Percentiles rank a stretch among this genome's conserved stretches.
These are phyloP conservation scores for Flaveria trinervia DNA, from an alignment of 129 eudicot species.

Conservation along the genomic window DNA sequence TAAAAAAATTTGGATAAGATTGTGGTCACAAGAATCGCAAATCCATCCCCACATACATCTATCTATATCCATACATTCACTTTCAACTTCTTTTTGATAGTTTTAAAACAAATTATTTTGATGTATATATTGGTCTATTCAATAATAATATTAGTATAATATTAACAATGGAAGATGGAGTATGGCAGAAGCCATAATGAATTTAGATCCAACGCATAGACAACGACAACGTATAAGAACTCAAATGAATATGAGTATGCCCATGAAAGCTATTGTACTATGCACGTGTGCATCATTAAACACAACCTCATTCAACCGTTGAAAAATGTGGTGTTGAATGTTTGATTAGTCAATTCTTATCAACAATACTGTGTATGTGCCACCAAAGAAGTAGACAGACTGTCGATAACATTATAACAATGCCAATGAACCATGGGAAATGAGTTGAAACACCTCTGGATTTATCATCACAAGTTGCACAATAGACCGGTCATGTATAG, in stretches of 20 bases:
- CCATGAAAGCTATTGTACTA: slow-evolving; percentile 40
- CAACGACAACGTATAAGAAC: slow-evolving; percentile 24
- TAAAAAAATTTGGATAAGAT: slow-evolving; percentile 20
- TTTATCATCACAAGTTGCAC: slow-evolving; percentile 3
- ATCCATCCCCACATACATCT: slow-evolving; percentile 11
- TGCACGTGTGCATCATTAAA: slow-evolving; percentile 45
- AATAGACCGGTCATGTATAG: neutral
- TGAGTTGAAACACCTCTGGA: neutral
- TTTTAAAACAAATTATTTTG: neutral
- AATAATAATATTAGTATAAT: neutral
- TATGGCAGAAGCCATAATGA: slow-evolving; percentile 29
- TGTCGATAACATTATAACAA: slow-evolving; percentile 1
- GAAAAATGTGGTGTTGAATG: slow-evolving; percentile 32
- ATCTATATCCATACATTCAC: slow-evolving; percentile 8
- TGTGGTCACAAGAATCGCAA: slow-evolving; percentile 23
- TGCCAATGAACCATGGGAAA: slow-evolving; percentile 8
- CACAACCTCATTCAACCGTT: slow-evolving; percentile 26
- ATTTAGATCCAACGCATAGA: slow-evolving; percentile 33
- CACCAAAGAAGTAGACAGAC: slow-evolving; percentile 22
- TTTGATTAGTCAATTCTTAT: slow-evolving; percentile 35
- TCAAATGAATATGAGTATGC: slow-evolving; percentile 8
- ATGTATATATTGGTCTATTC: neutral
- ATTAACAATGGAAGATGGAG: slow-evolving; percentile 11
- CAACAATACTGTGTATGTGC: slow-evolving; percentile 16
- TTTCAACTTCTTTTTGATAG: neutral